Evolutionary conservation across 2,329 filamentous ascomycete genomes (phyloP).

Genomic region (Fusarium poae): DNA sequence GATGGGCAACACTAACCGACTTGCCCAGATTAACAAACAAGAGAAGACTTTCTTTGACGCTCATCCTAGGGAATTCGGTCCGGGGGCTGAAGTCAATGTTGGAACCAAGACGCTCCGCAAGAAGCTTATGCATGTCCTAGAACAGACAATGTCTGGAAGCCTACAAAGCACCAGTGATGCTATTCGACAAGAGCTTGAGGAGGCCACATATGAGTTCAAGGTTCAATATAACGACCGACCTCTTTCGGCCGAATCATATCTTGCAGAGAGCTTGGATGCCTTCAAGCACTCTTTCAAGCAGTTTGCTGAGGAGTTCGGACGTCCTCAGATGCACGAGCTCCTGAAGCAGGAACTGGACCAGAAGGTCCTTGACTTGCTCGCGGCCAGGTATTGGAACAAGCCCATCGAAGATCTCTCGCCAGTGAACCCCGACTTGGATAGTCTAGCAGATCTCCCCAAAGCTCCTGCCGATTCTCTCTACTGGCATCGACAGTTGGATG

Average conservation of each 20-base stretch:
- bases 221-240: conserved; percentile 99
- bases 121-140: conserved; percentile 96
- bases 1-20: conserved; percentile 82
- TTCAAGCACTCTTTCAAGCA: conserved; percentile 99
- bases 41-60: conserved; percentile 88
- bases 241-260: conserved; percentile 93
- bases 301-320: conserved; percentile 89
- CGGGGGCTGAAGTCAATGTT: conserved; percentile 77
- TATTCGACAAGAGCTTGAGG: conserved; percentile 93
- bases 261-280: conserved; percentile 92
- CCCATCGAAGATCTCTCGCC: conserved; percentile 86
- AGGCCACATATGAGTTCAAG: conserved; percentile 98
- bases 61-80: conserved; percentile 84
- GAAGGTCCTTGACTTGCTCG: conserved; percentile 91
- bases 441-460: conserved; percentile 82
- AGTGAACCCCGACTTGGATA: conserved; percentile 75
- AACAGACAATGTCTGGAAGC: conserved; percentile 96
- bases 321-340: conserved; percentile 88
- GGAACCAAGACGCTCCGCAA: conserved; percentile 90
- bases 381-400: conserved; percentile 97
- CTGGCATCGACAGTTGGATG: conserved; percentile 95
- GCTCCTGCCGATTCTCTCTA: conserved; percentile 87
- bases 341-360: conserved; percentile 95
- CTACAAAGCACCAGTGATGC: conserved; percentile 90
- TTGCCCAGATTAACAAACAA: conserved; percentile 85